Conservation (phyloP, 192 early-diverging fungal genomes). For the Globomyces pollinis-pini region DNA sequence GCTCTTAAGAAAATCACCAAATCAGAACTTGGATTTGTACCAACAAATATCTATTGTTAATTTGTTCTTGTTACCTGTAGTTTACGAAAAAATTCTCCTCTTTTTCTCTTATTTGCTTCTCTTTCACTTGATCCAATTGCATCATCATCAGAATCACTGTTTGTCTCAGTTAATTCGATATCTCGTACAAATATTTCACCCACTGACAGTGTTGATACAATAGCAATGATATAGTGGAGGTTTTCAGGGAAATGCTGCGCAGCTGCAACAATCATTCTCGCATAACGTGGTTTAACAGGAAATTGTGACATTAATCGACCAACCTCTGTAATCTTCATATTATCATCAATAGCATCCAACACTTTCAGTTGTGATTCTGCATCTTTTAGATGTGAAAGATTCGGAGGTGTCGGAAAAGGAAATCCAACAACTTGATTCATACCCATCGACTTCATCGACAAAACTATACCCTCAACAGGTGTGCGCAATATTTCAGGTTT, state of each 20-base stretch:
- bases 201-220: constrained; percentile 86
- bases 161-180: constrained; percentile 30
- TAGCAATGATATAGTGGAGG: constrained; percentile 74
- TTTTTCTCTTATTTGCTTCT: constrained; percentile 49
- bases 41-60: constrained; percentile 48
- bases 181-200: constrained; percentile 83
- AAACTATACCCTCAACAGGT: constrained; percentile 92
- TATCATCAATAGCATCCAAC: constrained; percentile 59
- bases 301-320: constrained; percentile 85
- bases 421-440: constrained; percentile 92
- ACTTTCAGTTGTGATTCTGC: constrained; percentile 60
- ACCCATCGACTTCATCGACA: constrained; percentile 98
- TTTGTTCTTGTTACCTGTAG: not conserved
- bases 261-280: constrained; percentile 82
- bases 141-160: constrained; percentile 44
- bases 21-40: constrained; percentile 75
- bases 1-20: constrained; percentile 75
- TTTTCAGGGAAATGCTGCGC: constrained; percentile 76
- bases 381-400: constrained; percentile 55
- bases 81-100: constrained; percentile 63
- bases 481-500: constrained; percentile 87
- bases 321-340: constrained; percentile 68
- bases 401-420: constrained; percentile 95
- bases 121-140: constrained; percentile 47
- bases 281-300: constrained; percentile 85